phyloP scores from a whole-genome alignment of 306 rosid species.

The Pyrus pyrifolia region DNA sequence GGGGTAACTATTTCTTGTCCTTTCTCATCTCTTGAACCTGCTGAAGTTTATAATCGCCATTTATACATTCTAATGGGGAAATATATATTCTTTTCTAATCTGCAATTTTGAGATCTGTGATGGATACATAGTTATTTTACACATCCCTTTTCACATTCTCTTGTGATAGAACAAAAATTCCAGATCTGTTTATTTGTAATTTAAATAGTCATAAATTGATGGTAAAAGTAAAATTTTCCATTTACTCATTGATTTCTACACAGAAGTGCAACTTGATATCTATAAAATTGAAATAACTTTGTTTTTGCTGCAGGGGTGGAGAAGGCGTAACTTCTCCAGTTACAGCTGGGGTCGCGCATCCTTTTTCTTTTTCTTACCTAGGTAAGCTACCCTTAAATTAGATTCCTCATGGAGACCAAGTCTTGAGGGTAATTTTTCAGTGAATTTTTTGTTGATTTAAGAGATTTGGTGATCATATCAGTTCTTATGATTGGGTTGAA shows the following conservation, averaged over 20 bases:
- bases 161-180: not conserved
- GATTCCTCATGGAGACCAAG: not conserved
- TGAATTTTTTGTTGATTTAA: not conserved
- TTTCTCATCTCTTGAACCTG: not conserved
- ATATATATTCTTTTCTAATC: not conserved
- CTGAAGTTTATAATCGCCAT: not conserved
- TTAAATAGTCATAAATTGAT: not conserved
- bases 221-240: not conserved
- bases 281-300: not conserved
- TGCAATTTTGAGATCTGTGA: not conserved
- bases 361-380: not conserved
- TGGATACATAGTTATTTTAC: not conserved
- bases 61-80: not conserved
- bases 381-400: not conserved
- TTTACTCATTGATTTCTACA: not conserved
- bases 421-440: not conserved
- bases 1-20: conserved; percentile 2
- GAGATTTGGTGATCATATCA: not conserved
- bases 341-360: not conserved
- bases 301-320: not conserved
- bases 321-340: not conserved
- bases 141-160: not conserved
- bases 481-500: not conserved
- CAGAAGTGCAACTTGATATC: not conserved
- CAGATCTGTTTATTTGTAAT: not conserved